Conservation (phyloP, 192 early-diverging fungal species). For the Gryganskiella cystojenkinii region DNA sequence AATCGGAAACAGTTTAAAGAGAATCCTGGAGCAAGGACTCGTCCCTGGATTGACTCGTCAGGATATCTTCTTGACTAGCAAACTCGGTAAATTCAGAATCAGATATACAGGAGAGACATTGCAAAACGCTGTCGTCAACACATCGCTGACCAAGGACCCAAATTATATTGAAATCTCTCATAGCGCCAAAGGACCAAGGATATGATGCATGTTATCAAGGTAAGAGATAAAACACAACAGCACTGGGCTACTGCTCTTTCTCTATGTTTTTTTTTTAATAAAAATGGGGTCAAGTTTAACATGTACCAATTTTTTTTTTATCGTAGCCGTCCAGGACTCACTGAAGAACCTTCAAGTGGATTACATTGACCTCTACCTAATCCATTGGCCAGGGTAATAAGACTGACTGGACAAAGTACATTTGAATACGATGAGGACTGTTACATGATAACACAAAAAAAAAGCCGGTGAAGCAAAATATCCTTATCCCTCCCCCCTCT, state of each 20-base stretch:
- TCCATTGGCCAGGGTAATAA: constrained; percentile 86
- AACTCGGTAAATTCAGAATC: constrained; percentile 68
- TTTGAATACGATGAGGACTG: too few species aligned
- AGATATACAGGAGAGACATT: too few species aligned
- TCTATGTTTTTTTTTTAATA: neutral
- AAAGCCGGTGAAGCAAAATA: too few species aligned
- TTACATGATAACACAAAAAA: too few species aligned
- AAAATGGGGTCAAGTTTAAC: too few species aligned
- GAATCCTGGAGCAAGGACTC: constrained; percentile 55
- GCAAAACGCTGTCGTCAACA: neutral
- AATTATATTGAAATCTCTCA: neutral
- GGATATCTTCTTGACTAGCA: constrained; percentile 78
- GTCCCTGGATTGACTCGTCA: constrained; percentile 59
- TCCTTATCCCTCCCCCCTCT: constrained; percentile 3
- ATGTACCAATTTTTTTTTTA: neutral
- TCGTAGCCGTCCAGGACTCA: constrained; percentile 63
- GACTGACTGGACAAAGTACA: too few species aligned
- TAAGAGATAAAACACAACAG: constrained; percentile 1
- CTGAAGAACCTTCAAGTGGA: constrained; percentile 68
- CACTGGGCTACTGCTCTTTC: too few species aligned
- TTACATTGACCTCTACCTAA: constrained; percentile 80
- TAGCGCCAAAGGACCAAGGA: constrained; percentile 77
- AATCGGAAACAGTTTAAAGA: constrained; percentile 63
- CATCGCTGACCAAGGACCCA: neutral
- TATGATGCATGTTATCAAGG: constrained; percentile 67